Base-by-base conservation (phyloP, 2,329 filamentous ascomycete genomes). In the Fusarium gaditjirri region DNA sequence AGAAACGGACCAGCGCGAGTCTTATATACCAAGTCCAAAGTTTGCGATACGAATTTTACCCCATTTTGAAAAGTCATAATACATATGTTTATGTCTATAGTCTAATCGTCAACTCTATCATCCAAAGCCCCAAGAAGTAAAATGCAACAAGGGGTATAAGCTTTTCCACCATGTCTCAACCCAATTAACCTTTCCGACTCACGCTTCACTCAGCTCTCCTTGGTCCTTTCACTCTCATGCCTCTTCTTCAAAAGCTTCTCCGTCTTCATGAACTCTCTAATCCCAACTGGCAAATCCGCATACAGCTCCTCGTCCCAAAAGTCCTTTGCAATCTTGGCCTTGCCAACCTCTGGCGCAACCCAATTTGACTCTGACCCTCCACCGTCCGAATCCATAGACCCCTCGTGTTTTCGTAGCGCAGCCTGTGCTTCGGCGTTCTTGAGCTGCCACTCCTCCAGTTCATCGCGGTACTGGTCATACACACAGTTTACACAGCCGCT, bases 401-500 rank as follows among this genome's bases (percentile, higher is more conserved):
- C 81, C 72, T 70, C 74, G 31, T 70, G 77, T 19, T 80, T 80
- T 39, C 80, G 79, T 65, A 91, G 75, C 47, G 87, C 86, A 39
- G 79, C 79, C 75, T 91, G 88, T 2, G 94, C 94, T 77, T 92
- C 87, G 8, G 85, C 83, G 39, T 87, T 89, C 65, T 90, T 88
- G 19, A 85, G 84, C 8, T 91, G 92, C 94, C 94, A 98, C 64
- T 93, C 93, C 81, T 98, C 95, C 82, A 98, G 87, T 57, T 98
- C 96, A 74, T 99, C 95, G 13, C 95, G 88, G 81, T 91, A 98
- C 58, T 90, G 86, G 76, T 98, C 95, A 95, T 95, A 98, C 6
- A 98, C 96, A 81, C 96, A 99, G 81, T 98, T 95, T 53, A 97
- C 95, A 80, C 96, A 99, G 6, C 96, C 96, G 78, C 93, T 96